Percentiles rank a stretch among this genome's conserved stretches.
Conservation (phyloP, 1,284 basidiomycete genomes). For the Ustilago shanxiensis region DNA sequence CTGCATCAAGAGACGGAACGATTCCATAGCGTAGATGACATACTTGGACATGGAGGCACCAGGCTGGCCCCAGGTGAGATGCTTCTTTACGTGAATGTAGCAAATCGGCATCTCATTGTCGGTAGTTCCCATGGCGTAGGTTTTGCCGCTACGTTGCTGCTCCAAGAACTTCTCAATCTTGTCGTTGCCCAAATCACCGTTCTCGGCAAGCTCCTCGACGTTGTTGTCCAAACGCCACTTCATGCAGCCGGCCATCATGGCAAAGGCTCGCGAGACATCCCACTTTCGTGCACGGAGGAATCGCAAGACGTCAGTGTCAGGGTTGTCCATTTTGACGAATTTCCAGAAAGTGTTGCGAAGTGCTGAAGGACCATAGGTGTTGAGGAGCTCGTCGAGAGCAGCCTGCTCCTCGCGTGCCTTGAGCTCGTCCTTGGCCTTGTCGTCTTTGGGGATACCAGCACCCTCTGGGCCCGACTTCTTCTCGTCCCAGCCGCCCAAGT, state of each 20-base stretch:
- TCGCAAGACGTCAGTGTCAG: constrained; percentile 67
- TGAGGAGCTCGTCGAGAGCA: constrained; percentile 68
- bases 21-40: constrained; percentile 69
- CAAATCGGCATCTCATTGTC: constrained; percentile 68
- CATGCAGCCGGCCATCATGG: constrained; percentile 69
- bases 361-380: constrained; percentile 68
- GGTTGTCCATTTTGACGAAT: constrained; percentile 66
- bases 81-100: constrained; percentile 66
- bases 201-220: constrained; percentile 69
- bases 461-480: constrained; percentile 47
- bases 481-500: constrained; percentile 48
- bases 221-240: constrained; percentile 68
- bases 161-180: constrained; percentile 68
- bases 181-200: constrained; percentile 69
- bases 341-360: constrained; percentile 70
- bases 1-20: constrained; percentile 67
- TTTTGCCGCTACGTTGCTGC: constrained; percentile 70
- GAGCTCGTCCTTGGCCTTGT: constrained; percentile 66
- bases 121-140: constrained; percentile 68
- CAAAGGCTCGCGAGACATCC: constrained; percentile 70
- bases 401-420: constrained; percentile 67
- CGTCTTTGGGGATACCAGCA: constrained; percentile 67
- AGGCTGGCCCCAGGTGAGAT: constrained; percentile 65
- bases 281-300: constrained; percentile 71
- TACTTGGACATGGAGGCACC: constrained; percentile 70